Evolutionary conservation across 371 early-diverging fungal species (phyloP).

Genomic region (Cokeromyces recurvatus): DNA sequence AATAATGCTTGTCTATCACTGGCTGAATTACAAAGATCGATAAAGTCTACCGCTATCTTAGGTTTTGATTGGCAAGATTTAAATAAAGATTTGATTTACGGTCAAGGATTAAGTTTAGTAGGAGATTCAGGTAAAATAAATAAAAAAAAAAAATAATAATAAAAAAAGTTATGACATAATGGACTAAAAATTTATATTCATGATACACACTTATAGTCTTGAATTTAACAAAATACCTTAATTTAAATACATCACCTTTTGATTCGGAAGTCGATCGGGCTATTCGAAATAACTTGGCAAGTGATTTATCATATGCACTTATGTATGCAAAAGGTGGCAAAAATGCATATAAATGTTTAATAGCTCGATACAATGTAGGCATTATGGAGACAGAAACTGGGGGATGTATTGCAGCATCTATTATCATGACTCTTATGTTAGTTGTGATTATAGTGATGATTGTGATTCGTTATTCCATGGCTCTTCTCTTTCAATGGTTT

Average conservation of each 20-base stretch:
- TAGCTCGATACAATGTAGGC: constrained; percentile 42
- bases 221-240: constrained; percentile 29
- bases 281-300: constrained; percentile 27
- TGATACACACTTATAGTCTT: constrained; percentile 16
- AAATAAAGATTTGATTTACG: constrained; percentile 15
- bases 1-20: constrained; percentile 33
- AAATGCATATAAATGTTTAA: constrained; percentile 36
- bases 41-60: constrained; percentile 15
- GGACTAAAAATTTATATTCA: too few relatives aligned
- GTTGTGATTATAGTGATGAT: constrained; percentile 45
- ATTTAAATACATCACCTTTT: constrained; percentile 7
- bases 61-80: constrained; percentile 45
- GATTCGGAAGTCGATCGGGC: constrained; percentile 20
- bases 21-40: constrained; percentile 20
- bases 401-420: constrained; percentile 57
- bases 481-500: constrained; percentile 59
- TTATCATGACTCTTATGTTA: constrained; percentile 41
- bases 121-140: constrained; percentile 45
- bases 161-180: too few relatives aligned
- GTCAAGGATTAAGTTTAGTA: constrained; percentile 32
- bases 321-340: constrained; percentile 27
- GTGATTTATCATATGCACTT: constrained; percentile 43
- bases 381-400: constrained; percentile 43
- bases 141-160: neutral
- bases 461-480: constrained; percentile 53